These are phyloP conservation scores for Phytophthora fragariaefolia DNA, from an alignment of 352 stramenopile species.

Conservation along the genomic window DNA sequence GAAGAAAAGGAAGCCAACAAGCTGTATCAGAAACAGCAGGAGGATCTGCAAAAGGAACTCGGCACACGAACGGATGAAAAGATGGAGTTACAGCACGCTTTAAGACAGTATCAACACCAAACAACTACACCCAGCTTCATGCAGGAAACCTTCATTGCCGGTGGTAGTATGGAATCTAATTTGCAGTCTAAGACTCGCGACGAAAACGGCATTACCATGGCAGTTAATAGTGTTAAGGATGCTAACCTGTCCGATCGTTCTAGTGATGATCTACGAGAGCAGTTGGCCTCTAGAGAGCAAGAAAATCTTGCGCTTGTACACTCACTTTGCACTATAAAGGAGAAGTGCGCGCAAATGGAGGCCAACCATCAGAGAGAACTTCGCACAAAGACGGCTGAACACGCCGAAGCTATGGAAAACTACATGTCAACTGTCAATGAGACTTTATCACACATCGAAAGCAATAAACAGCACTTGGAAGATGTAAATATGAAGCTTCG, in stretches of 20 bases:
- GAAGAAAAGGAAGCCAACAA: constrained; percentile 32
- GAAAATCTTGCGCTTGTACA: constrained; percentile 56
- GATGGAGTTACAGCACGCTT: constrained; percentile 16
- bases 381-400: constrained; percentile 30
- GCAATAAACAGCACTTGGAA: constrained; percentile 27
- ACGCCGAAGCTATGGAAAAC: constrained; percentile 33
- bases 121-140: not conserved
- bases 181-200: not conserved
- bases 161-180: not conserved
- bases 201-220: not conserved
- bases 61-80: constrained; percentile 28
- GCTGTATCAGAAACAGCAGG: constrained; percentile 27
- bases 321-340: constrained; percentile 48
- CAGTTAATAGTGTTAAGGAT: not conserved
- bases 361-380: constrained; percentile 24
- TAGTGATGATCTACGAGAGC: constrained; percentile 19
- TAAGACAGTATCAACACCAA: constrained; percentile 20
- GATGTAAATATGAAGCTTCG: constrained; percentile 32
- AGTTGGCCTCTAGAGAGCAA: constrained; percentile 43
- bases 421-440: constrained; percentile 45
- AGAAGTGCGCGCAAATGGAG: constrained; percentile 40
- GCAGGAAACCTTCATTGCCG: not conserved
- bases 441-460: constrained; percentile 40
- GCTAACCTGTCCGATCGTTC: not conserved
- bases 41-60: constrained; percentile 32